phyloP scores from a whole-genome alignment of 768 basidiomycete genomes.

The Sarcomyxa edulis region DNA sequence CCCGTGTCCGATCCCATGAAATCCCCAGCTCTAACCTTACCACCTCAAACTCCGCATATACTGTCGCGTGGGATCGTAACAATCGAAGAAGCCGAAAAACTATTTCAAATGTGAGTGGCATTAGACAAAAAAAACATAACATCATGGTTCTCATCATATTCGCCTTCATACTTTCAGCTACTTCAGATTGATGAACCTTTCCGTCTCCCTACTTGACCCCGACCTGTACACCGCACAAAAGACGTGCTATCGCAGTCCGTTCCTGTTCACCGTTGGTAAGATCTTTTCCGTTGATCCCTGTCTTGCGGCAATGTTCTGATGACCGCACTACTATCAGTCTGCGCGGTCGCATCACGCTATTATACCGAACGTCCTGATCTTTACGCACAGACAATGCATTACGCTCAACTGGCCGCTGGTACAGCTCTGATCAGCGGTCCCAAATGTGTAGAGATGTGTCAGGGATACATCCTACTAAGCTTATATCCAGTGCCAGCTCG shows the following conservation, averaged over 20 bases:
- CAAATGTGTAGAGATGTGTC: slow-evolving; percentile 81
- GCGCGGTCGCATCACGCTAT: slow-evolving; percentile 83
- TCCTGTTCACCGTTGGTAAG: slow-evolving; percentile 88
- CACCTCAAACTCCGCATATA: slow-evolving; percentile 58
- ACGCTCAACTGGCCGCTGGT: slow-evolving; percentile 72
- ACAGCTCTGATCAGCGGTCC: slow-evolving; percentile 69
- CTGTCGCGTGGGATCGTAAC: slow-evolving; percentile 59
- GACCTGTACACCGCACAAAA: slow-evolving; percentile 79
- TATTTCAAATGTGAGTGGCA: slow-evolving; percentile 61
- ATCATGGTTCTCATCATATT: slow-evolving; percentile 6
- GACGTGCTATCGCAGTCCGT: slow-evolving; percentile 80
- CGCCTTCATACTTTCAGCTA: slow-evolving; percentile 37
- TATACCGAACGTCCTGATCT: slow-evolving; percentile 66
- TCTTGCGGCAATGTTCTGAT: not conserved
- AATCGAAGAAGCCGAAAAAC: slow-evolving; percentile 58
- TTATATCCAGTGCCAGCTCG: slow-evolving; percentile 71
- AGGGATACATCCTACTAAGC: slow-evolving; percentile 77
- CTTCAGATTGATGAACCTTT: slow-evolving; percentile 75
- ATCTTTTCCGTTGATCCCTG: slow-evolving; percentile 16
- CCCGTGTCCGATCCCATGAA: slow-evolving; percentile 35
- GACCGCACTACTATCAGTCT: slow-evolving; percentile 44
- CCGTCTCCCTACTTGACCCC: slow-evolving; percentile 75
- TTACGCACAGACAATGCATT: slow-evolving; percentile 67
- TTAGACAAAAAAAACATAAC: not conserved
- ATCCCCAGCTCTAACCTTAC: slow-evolving; percentile 29